These are phyloP conservation scores for Immersiporthe knoxdaviesiana DNA, from an alignment of 2,329 filamentous ascomycete species.

Conservation along the genomic window DNA sequence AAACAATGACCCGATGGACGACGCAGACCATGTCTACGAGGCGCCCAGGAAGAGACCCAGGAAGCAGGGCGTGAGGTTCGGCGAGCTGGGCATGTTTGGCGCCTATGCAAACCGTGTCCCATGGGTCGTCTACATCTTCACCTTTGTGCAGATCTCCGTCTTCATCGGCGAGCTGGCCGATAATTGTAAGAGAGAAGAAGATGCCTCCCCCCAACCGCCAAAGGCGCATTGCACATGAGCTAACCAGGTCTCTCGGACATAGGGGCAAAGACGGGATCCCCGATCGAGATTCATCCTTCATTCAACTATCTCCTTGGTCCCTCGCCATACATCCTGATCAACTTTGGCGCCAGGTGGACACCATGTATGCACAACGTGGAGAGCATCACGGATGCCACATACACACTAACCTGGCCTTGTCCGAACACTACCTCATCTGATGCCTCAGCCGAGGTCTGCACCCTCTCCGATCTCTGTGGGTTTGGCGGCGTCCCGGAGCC, in stretches of 20 bases:
- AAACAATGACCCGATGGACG: slow-evolving; percentile 45
- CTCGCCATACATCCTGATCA: slow-evolving; percentile 86
- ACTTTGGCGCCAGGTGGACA: slow-evolving; percentile 91
- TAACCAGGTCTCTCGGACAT: slow-evolving; percentile 27
- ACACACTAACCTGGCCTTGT: slow-evolving; percentile 70
- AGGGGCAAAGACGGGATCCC: slow-evolving; percentile 77
- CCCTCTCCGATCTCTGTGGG: slow-evolving; percentile 80
- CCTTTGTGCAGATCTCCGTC: slow-evolving; percentile 75
- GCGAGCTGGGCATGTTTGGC: slow-evolving; percentile 63
- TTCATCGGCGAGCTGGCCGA: slow-evolving; percentile 88
- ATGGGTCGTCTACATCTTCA: slow-evolving; percentile 82
- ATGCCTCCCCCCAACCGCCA: slow-evolving; percentile 17
- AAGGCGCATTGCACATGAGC: slow-evolving; percentile 8
- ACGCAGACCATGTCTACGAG: slow-evolving; percentile 66
- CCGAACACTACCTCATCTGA: slow-evolving; percentile 73
- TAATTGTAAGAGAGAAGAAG: slow-evolving; percentile 65
- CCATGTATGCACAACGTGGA: slow-evolving; percentile 91
- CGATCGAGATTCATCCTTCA: slow-evolving; percentile 76
- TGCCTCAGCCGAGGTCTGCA: slow-evolving; percentile 59
- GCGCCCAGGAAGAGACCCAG: slow-evolving; percentile 44
- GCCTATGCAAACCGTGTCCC: slow-evolving; percentile 63
- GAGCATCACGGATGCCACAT: slow-evolving; percentile 59
- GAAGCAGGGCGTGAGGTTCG: slow-evolving; percentile 55
- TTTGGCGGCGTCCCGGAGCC: slow-evolving; percentile 78
- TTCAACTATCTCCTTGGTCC: slow-evolving; percentile 99